Base-by-base conservation (phyloP, 2,329 filamentous ascomycete genomes). In the Lojkania enalia region DNA sequence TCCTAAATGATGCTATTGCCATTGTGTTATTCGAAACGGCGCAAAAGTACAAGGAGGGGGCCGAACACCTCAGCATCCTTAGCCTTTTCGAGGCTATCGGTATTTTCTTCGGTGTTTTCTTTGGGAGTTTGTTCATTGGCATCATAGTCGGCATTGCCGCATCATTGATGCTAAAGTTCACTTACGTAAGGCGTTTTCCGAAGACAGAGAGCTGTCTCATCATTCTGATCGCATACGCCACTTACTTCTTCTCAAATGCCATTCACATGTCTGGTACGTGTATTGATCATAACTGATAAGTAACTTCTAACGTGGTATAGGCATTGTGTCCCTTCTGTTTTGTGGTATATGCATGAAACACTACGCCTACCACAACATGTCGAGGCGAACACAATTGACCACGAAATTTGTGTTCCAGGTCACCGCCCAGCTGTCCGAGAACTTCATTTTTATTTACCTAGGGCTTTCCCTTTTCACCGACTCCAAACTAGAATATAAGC, bases 351-450 rank as follows among this genome's bases (percentile, higher is more conserved):
- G 94, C 9, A 77, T 99, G 52, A 99, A 99, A 72, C 94, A 99
- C 69, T 99, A 99, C 64, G 94, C 94, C 51, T 99, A 99, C 74
- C 96, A 97, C 79, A 99, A 99, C 76, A 99, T 99, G 94, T 99
- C 94, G 20, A 85, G 94, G 37, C 86, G 94, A 51, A 97, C 94
- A 1, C 94, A 99, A 69, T 84, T 99, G 52, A 96, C 94, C 13
- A 99, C 94, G 40, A 99, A 99, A 70, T 99, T 95, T 72, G 81
- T 96, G 45, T 99, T 99, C 74, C 90, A 95, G 69, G 86, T 96
- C 51, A 85, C 95, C 58, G 89, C 94, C 3, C 94, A 99, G 71
- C 74, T 99, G 35, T 96, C 92, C 0, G 94, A 99, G 73, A 99
- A 99, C 71, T 99, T 99, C 68, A 99, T 99, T 71, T 99, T 99